Evolutionary conservation across 2,329 filamentous ascomycete genomes (phyloP), one percentile per base, ranked within the genome.

Genomic region (Nigrospora oryzae): DNA sequence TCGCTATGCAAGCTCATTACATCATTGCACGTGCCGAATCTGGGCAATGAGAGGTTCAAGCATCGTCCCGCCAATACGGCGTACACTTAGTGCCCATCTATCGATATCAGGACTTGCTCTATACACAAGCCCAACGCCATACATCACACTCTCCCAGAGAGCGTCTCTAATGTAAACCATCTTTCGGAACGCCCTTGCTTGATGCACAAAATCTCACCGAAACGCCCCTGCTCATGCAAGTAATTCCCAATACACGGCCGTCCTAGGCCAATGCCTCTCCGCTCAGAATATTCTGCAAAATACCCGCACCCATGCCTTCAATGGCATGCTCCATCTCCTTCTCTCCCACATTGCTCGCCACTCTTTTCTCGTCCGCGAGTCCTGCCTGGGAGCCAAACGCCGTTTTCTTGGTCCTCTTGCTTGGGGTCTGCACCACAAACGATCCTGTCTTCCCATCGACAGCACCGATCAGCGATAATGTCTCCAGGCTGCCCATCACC

Each of bases 401-500:
- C 17, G 69, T 64, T 53, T 77, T 77, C 52, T 80, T 75, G 2
- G 79, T 75, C 44, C 80, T 80, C 57, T 84, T 85, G 53, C 84
- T 86, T 1, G 87, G 86, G 10, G 86, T 89, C 49, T 82, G 79
- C 31, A 79, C 59, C 56, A 70, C 67, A 58, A 86, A 83, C 51
- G 75, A 86, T 38, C 79, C 86, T 41, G 70, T 84, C 69, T 77
- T 88, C 55, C 70, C 86, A 69, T 75, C 88, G 60, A 68, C 86
- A 57, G 66, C 83, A 64, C 62, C 84, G 6, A 96, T 75, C 17
- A 97, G 70, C 2, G 88, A 90, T 39, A 95, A 68, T 0, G 90
- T 93, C 68, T 98, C 93, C 43, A 98, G 67, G 54, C 88, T 94
- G 33, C 85, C 83, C 16, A 96, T 74, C 5, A 98, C 90, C 64